These are phyloP conservation scores for Talaromyces rugulosus DNA, from an alignment of 2,329 filamentous ascomycete species.

Conservation along the genomic window DNA sequence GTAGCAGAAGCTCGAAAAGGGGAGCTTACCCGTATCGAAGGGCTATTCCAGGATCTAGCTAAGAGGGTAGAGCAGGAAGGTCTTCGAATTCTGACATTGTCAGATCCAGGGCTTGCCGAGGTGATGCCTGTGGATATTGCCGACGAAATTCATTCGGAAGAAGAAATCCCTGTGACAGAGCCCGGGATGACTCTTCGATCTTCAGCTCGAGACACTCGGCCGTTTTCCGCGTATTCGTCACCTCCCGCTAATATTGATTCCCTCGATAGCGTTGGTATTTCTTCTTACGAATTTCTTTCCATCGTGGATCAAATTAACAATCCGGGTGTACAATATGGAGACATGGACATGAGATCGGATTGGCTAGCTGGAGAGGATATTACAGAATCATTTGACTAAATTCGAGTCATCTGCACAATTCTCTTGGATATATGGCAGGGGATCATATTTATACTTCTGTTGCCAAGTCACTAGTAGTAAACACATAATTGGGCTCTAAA, in stretches of 20 bases:
- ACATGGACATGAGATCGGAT: background rate
- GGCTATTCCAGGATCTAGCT: slow-evolving; percentile 25
- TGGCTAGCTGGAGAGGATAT: background rate
- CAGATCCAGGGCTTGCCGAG: slow-evolving; percentile 1
- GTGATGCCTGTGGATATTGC: background rate
- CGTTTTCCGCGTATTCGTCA: slow-evolving; percentile 1
- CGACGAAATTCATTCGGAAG: background rate
- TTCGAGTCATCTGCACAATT: background rate
- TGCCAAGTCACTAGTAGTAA: too few relatives aligned
- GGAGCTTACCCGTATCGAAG: slow-evolving; percentile 29
- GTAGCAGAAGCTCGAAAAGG: slow-evolving; percentile 29
- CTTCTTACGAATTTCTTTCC: slow-evolving; percentile 33
- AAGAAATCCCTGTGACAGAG: background rate
- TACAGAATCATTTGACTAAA: background rate
- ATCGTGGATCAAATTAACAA: slow-evolving; percentile 34
- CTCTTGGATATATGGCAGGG: background rate
- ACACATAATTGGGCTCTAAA: too few relatives aligned
- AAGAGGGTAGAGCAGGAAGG: slow-evolving; percentile 15
- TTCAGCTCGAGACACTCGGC: background rate
- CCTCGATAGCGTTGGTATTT: slow-evolving; percentile 34
- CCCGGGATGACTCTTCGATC: background rate
- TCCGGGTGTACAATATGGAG: background rate
- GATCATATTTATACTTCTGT: background rate
- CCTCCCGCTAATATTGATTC: slow-evolving; percentile 24
- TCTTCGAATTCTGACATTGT: slow-evolving; percentile 22